Percentiles rank a stretch among this genome's conserved stretches.
Evolutionary conservation across 176 grass and related monocot species (phyloP).

Genomic region (Poa annua): DNA sequence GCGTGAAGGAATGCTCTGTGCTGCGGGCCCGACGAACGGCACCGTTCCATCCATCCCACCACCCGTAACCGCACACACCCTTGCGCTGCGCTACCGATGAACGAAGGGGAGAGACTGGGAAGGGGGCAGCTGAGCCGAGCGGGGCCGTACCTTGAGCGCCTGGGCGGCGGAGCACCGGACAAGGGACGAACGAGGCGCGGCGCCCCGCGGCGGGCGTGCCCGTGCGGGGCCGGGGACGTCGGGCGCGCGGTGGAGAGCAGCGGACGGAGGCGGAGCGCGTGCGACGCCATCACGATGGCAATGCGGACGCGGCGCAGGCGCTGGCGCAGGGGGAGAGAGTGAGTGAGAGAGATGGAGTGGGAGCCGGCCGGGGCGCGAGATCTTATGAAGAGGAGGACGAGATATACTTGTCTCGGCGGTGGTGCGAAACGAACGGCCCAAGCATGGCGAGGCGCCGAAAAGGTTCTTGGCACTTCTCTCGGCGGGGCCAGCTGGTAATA

Average conservation of each 20-base stretch:
- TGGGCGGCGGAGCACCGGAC: conserved; percentile 54
- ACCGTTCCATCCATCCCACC: not conserved
- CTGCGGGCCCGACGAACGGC: not conserved
- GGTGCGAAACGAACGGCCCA: not conserved
- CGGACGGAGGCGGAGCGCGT: conserved; percentile 41
- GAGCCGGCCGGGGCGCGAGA: not conserved
- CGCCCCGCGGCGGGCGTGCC: not conserved
- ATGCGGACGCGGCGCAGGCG: not conserved
- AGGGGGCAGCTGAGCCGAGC: no score
- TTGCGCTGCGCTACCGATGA: not conserved
- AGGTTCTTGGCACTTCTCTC: not conserved
- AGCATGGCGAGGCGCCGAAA: not conserved
- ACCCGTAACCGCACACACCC: not conserved
- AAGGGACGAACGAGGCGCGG: conserved; percentile 19
- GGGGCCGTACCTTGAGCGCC: conserved; percentile 55
- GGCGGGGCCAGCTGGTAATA: not conserved
- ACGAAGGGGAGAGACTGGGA: not conserved
- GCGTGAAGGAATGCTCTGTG: not conserved
- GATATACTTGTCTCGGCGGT: not conserved
- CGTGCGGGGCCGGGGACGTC: not conserved
- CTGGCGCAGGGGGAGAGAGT: not conserved
- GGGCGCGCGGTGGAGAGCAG: conserved; percentile 37
- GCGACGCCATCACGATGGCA: conserved; percentile 40
- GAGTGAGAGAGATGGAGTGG: not conserved
- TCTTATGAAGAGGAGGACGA: not conserved